Percentiles rank a stretch among this genome's conserved stretches.
Conservation (phyloP, 345 rosid species). For the Cardamine resedifolia region DNA sequence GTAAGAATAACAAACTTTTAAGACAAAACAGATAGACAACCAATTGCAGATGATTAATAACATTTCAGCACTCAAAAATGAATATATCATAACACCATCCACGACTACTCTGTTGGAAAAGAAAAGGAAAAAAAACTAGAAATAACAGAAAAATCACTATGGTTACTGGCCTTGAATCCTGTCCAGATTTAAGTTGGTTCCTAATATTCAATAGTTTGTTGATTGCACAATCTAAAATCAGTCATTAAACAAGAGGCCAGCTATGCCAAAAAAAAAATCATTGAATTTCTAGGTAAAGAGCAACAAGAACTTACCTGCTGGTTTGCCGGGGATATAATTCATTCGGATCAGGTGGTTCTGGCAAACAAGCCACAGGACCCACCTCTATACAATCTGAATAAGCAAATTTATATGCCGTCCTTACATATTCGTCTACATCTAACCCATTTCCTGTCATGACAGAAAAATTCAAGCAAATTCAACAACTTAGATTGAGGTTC, state of each 20-base stretch:
- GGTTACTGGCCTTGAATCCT: background rate
- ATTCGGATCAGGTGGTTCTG: conserved; percentile 95
- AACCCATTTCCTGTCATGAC: conserved; percentile 81
- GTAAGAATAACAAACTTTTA: background rate
- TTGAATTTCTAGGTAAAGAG: conserved; percentile 17
- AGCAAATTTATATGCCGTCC: conserved; percentile 96
- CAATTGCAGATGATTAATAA: conserved; percentile 19
- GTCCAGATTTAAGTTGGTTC: conserved; percentile 7
- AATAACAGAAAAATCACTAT: background rate
- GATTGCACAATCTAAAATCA: conserved; percentile 19
- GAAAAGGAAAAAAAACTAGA: background rate
- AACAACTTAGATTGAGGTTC: background rate
- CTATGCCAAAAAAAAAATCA: conserved; percentile 12
- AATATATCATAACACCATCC: conserved; percentile 1
- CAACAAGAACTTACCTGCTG: conserved; percentile 56
- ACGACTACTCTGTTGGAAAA: background rate
- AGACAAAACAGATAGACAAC: background rate
- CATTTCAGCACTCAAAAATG: conserved; percentile 1
- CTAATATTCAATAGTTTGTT: conserved; percentile 6
- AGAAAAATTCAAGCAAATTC: conserved; percentile 9
- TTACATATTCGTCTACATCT: conserved; percentile 97
- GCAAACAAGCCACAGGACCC: conserved; percentile 87
- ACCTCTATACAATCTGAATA: conserved; percentile 95
- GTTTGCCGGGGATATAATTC: conserved; percentile 95
- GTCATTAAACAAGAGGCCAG: conserved; percentile 19